Conservation (phyloP, 441 rosid genomes). For the Erodium moschatum region DNA sequence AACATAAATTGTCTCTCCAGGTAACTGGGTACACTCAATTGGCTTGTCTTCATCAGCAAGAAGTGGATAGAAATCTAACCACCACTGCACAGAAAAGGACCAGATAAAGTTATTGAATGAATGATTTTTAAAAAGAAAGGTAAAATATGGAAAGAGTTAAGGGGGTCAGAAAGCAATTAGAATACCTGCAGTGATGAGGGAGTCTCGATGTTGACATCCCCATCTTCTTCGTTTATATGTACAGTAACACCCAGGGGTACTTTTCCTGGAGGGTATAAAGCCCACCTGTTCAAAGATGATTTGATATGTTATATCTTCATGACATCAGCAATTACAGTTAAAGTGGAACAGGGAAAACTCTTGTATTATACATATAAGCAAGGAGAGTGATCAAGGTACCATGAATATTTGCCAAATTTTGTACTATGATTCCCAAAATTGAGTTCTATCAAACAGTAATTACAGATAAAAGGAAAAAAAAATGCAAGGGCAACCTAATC, state of each 20-base stretch:
- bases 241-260: slow-evolving; percentile 95
- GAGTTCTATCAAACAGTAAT: not conserved
- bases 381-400: not conserved
- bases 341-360: slow-evolving; percentile 13
- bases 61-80: slow-evolving; percentile 91
- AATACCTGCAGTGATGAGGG: slow-evolving; percentile 91
- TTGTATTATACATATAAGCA: not conserved
- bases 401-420: slow-evolving; percentile 3
- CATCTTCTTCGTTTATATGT: slow-evolving; percentile 88
- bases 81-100: slow-evolving; percentile 53
- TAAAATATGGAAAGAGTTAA: not conserved
- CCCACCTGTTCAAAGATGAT: slow-evolving; percentile 61
- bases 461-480: not conserved
- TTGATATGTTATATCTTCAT: slow-evolving; percentile 9
- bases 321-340: slow-evolving; percentile 20
- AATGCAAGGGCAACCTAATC: not conserved
- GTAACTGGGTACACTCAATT: slow-evolving; percentile 80
- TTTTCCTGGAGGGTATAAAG: slow-evolving; percentile 95
- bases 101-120: slow-evolving; percentile 14
- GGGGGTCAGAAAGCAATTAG: slow-evolving; percentile 16
- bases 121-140: slow-evolving; percentile 18
- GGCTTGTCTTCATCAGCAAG: slow-evolving; percentile 91
- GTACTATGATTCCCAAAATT: not conserved
- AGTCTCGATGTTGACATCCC: slow-evolving; percentile 80
- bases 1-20: slow-evolving; percentile 91